Percentiles rank a stretch among this genome's conserved stretches.
Conservation (phyloP, 257 asterid genomes). For the Asclepias syriaca region DNA sequence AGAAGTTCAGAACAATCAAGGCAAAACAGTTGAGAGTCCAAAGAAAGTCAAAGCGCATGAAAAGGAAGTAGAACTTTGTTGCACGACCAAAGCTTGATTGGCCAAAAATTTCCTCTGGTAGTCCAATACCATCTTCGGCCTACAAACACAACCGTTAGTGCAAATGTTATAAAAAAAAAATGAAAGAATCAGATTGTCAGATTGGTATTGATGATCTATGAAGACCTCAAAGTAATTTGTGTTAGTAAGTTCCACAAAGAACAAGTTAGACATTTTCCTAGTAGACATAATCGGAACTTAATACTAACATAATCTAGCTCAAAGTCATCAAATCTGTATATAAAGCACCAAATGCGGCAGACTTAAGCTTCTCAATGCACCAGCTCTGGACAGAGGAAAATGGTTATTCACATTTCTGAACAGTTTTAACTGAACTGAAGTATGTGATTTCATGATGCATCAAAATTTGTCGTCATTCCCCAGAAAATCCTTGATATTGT, state of each 20-base stretch:
- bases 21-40: constrained; percentile 94
- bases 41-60: constrained; percentile 69
- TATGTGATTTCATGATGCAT: neutral
- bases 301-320: neutral
- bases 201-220: neutral
- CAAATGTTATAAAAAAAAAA: neutral
- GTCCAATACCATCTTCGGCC: constrained; percentile 99
- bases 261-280: neutral
- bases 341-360: neutral
- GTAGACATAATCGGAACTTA: constrained; percentile 2
- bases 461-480: no score
- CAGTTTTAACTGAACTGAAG: neutral
- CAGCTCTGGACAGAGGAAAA: neutral
- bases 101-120: constrained; percentile 93
- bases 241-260: neutral
- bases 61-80: constrained; percentile 60
- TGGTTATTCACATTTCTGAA: neutral
- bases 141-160: constrained; percentile 30
- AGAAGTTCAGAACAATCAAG: constrained; percentile 64
- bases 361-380: neutral
- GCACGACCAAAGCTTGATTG: constrained; percentile 68
- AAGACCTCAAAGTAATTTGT: neutral
- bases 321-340: neutral
- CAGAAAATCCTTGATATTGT: neutral
- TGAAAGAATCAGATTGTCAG: neutral